A percentile compares a stretch with the other conserved stretches of the same genome.
These are phyloP conservation scores for Xylaria venustula DNA, from an alignment of 495 filamentous ascomycete genomes.

Conservation along the genomic window DNA sequence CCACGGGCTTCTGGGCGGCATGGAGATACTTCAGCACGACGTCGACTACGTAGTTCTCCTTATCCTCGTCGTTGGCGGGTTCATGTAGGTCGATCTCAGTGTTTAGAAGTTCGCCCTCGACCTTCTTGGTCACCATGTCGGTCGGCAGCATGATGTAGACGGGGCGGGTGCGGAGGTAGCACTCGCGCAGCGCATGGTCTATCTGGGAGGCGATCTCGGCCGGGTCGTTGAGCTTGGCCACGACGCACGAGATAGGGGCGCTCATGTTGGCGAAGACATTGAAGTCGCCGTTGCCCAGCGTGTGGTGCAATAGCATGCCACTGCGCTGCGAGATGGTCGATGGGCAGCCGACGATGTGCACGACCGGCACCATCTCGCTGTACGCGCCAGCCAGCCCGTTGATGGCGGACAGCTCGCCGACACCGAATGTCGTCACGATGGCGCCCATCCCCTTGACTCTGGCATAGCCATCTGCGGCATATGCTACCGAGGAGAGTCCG, in stretches of 20 bases:
- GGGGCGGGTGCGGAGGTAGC: constrained; percentile 69
- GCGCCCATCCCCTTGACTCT: constrained; percentile 70
- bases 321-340: constrained; percentile 57
- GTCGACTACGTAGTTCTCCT: constrained; percentile 81
- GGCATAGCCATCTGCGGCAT: constrained; percentile 80
- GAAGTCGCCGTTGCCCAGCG: constrained; percentile 88
- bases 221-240: constrained; percentile 67
- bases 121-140: constrained; percentile 77
- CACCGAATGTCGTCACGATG: constrained; percentile 76
- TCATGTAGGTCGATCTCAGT: constrained; percentile 65
- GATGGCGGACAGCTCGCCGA: constrained; percentile 74
- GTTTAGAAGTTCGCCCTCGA: constrained; percentile 67
- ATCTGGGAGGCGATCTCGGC: constrained; percentile 69
- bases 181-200: constrained; percentile 77
- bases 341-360: constrained; percentile 80
- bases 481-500: constrained; percentile 42
- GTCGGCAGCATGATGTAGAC: constrained; percentile 87
- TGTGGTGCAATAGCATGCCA: constrained; percentile 83
- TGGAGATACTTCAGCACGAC: constrained; percentile 75
- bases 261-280: constrained; percentile 83
- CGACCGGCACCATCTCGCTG: constrained; percentile 71
- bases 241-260: constrained; percentile 64
- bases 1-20: constrained; percentile 71
- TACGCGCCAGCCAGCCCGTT: constrained; percentile 72
- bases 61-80: constrained; percentile 65